Evolutionary conservation across 768 basidiomycete species (phyloP).

Genomic region (Hygrophorus russula): DNA sequence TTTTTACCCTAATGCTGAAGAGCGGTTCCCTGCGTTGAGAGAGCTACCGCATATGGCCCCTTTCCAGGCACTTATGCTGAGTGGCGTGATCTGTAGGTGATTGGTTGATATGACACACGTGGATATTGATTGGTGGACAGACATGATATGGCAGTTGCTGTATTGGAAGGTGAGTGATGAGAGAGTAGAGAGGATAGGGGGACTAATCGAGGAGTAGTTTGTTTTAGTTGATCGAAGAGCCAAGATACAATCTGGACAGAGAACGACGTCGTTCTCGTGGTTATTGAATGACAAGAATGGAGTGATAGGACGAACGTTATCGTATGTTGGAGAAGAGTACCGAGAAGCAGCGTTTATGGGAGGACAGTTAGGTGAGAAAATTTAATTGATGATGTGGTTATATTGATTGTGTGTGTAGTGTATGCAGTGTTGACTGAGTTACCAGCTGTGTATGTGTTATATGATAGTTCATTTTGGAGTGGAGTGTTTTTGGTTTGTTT

Average conservation of each 20-base stretch:
- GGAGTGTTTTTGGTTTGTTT: slow-evolving; percentile 67
- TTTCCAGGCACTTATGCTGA: slow-evolving; percentile 61
- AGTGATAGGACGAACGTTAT: slow-evolving; percentile 63
- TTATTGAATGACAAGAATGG: slow-evolving; percentile 84
- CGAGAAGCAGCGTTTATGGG: slow-evolving; percentile 70
- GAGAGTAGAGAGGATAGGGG: no score
- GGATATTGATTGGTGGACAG: no score
- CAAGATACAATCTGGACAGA: slow-evolving; percentile 86
- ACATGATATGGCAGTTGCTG: slow-evolving; percentile 83
- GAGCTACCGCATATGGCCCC: slow-evolving; percentile 65
- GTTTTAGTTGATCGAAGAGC: slow-evolving; percentile 78
- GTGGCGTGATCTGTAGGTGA: slow-evolving; percentile 71
- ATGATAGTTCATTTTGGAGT: slow-evolving; percentile 72
- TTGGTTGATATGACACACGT: no score
- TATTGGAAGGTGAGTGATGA: slow-evolving; percentile 84
- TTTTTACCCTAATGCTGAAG: slow-evolving; percentile 70
- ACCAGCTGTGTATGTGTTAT: slow-evolving; percentile 75
- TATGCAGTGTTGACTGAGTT: slow-evolving; percentile 82
- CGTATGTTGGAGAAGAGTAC: slow-evolving; percentile 44
- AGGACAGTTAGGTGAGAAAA: slow-evolving; percentile 62
- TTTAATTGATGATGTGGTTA: slow-evolving; percentile 1
- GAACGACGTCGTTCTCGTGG: slow-evolving; percentile 83
- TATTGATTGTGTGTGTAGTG: no score
- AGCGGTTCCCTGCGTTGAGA: slow-evolving; percentile 76
- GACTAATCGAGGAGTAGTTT: slow-evolving; percentile 36